Conservation (phyloP, 2,329 filamentous ascomycete species). For the Escovopsis weberi region DNA sequence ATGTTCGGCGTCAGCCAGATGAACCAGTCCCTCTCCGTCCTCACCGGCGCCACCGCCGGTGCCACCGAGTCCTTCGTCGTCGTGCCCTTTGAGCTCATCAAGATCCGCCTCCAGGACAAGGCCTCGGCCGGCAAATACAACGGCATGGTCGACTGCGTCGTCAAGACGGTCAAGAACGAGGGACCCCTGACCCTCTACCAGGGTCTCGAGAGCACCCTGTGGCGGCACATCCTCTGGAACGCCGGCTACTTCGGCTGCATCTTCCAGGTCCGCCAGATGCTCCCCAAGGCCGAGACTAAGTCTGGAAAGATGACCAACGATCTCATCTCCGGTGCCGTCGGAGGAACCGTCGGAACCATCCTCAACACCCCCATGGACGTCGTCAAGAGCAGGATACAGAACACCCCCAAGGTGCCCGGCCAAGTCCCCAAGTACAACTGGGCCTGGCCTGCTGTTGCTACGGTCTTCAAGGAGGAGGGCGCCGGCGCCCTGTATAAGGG, state of each 20-base stretch:
- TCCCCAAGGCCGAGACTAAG: slow-evolving; percentile 74
- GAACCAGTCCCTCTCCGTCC: slow-evolving; percentile 79
- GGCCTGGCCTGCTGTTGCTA: slow-evolving; percentile 78
- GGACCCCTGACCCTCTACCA: slow-evolving; percentile 86
- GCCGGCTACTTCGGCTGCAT: slow-evolving; percentile 96
- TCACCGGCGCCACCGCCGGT: slow-evolving; percentile 88
- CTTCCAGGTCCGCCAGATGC: slow-evolving; percentile 79
- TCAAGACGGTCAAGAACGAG: slow-evolving; percentile 72
- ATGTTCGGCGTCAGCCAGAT: slow-evolving; percentile 74
- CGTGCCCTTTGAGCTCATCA: slow-evolving; percentile 95
- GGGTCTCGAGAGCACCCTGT: slow-evolving; percentile 89
- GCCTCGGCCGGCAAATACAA: slow-evolving; percentile 80
- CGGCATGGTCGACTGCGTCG: slow-evolving; percentile 65
- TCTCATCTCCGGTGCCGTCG: slow-evolving; percentile 69
- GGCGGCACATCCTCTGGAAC: slow-evolving; percentile 86
- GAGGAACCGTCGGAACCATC: slow-evolving; percentile 78
- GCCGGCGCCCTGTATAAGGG: slow-evolving; percentile 92
- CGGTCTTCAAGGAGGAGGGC: slow-evolving; percentile 86
- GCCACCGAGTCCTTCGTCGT: slow-evolving; percentile 95
- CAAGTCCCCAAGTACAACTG: slow-evolving; percentile 92
- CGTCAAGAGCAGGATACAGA: slow-evolving; percentile 96
- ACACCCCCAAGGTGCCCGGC: slow-evolving; percentile 72
- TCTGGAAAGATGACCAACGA: slow-evolving; percentile 72
- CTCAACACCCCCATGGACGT: slow-evolving; percentile 95
- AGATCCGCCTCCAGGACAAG: slow-evolving; percentile 94